Percentiles rank a stretch among this genome's conserved stretches.
phyloP scores from a whole-genome alignment of 192 early-diverging fungal species.

The Borealophlyctis nickersoniae region DNA sequence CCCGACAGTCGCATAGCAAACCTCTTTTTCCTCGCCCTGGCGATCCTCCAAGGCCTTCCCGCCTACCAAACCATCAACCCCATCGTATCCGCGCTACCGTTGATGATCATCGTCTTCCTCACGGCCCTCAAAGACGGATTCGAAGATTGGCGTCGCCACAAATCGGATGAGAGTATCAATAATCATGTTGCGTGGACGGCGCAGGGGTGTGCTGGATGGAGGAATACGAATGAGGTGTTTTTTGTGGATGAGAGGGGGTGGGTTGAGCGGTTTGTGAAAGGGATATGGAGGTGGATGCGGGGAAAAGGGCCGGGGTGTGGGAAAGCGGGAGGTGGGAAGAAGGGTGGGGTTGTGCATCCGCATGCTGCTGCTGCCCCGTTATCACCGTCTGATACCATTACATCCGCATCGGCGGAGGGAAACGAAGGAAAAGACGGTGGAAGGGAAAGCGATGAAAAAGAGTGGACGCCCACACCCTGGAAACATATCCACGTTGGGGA shows the following conservation, averaged over 20 bases:
- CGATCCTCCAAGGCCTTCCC: constrained; percentile 79
- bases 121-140: constrained; percentile 86
- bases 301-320: not conserved
- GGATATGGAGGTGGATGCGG: not conserved
- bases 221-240: constrained; percentile 21
- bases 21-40: constrained; percentile 82
- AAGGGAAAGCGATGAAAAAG: not conserved
- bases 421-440: too few relatives aligned
- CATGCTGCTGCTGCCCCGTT: too few relatives aligned
- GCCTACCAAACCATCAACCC: constrained; percentile 79
- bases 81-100: constrained; percentile 73
- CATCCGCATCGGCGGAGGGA: too few relatives aligned
- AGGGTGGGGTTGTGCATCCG: not conserved
- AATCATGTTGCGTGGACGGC: constrained; percentile 10
- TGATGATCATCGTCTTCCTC: constrained; percentile 73
- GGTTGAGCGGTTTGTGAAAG: too few relatives aligned
- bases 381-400: constrained; percentile 13
- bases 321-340: not conserved
- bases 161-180: constrained; percentile 82
- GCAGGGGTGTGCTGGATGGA: constrained; percentile 8
- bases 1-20: constrained; percentile 46
- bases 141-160: constrained; percentile 87
- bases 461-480: constrained; percentile 76
- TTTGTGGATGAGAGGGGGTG: not conserved
- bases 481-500: constrained; percentile 85